These are phyloP conservation scores for Xerocomellus amylosporus DNA, from an alignment of 768 basidiomycete genomes.

Conservation along the genomic window DNA sequence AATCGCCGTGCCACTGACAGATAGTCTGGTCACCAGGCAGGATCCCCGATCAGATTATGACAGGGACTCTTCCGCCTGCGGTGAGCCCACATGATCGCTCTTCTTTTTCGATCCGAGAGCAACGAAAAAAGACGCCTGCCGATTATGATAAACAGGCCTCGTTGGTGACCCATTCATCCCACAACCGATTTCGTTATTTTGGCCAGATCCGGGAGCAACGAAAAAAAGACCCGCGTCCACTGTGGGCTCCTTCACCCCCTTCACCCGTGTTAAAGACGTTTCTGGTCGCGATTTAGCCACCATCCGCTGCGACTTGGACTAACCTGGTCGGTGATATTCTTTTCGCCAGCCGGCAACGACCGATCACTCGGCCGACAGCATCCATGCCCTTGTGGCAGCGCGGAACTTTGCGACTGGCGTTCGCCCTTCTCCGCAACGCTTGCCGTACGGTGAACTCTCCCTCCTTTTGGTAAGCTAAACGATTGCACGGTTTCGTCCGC, in stretches of 20 bases:
- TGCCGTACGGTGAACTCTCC: background rate
- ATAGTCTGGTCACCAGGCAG: too few species aligned
- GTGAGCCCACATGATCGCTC: too few species aligned
- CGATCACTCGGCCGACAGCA: background rate
- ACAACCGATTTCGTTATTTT: background rate
- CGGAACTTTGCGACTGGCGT: constrained; percentile 2
- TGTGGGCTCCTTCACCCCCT: too few species aligned
- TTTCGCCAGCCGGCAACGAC: background rate
- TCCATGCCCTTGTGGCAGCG: background rate
- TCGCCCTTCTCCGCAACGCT: background rate
- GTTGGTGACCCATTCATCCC: background rate
- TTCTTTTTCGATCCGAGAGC: too few species aligned
- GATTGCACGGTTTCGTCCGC: background rate
- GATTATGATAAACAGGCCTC: background rate
- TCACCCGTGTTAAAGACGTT: background rate
- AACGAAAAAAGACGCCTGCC: too few species aligned
- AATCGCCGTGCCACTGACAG: background rate
- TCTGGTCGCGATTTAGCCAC: background rate
- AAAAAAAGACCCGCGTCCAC: too few species aligned
- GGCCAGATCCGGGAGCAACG: too few species aligned
- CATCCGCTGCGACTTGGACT: background rate
- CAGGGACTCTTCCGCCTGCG: too few species aligned
- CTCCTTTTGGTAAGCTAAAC: background rate
- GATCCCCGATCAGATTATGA: background rate
- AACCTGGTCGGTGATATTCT: background rate